Conservation (phyloP, 192 early-diverging fungal species). For the Coemansia sp. region DNA sequence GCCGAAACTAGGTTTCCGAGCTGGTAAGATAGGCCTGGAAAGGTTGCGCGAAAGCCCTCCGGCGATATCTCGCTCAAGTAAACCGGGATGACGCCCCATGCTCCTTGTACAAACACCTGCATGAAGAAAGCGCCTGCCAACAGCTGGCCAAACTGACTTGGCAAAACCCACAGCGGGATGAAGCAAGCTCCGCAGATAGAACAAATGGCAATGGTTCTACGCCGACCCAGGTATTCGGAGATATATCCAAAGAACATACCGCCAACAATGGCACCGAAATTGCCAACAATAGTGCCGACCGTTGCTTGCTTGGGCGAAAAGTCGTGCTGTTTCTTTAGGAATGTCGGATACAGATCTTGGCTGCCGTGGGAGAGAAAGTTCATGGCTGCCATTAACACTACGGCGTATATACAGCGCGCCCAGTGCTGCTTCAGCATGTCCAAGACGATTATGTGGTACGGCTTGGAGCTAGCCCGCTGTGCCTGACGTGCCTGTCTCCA, state of each 20-base stretch:
- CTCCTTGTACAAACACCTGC: slow-evolving; percentile 48
- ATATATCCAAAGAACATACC: slow-evolving; percentile 68
- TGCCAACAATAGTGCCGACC: slow-evolving; percentile 59
- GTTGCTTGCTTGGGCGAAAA: slow-evolving; percentile 57
- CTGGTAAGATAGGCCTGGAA: slow-evolving; percentile 76
- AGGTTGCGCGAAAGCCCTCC: slow-evolving; percentile 61
- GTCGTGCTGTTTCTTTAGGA: slow-evolving; percentile 60
- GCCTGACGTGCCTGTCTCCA: slow-evolving; percentile 48
- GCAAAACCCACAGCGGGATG: slow-evolving; percentile 67
- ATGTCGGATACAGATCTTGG: slow-evolving; percentile 75
- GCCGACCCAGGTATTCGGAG: slow-evolving; percentile 68
- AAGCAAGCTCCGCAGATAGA: slow-evolving; percentile 59
- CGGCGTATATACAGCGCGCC: slow-evolving; percentile 52
- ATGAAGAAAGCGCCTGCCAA: slow-evolving; percentile 53
- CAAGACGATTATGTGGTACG: slow-evolving; percentile 21
- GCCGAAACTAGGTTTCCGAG: slow-evolving; percentile 68
- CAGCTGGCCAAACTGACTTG: slow-evolving; percentile 30
- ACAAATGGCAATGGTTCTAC: slow-evolving; percentile 56
- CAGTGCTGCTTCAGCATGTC: slow-evolving; percentile 58
- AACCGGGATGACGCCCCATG: slow-evolving; percentile 67
- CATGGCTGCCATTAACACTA: slow-evolving; percentile 65
- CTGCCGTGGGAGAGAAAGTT: slow-evolving; percentile 72
- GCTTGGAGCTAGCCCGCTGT: slow-evolving; percentile 30
- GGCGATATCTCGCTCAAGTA: slow-evolving; percentile 72
- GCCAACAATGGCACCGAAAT: slow-evolving; percentile 68